A percentile compares a stretch with the other conserved stretches of the same genome.
Conservation (phyloP, 176 grass and related monocot species). For the Urochloa ruziziensis region DNA sequence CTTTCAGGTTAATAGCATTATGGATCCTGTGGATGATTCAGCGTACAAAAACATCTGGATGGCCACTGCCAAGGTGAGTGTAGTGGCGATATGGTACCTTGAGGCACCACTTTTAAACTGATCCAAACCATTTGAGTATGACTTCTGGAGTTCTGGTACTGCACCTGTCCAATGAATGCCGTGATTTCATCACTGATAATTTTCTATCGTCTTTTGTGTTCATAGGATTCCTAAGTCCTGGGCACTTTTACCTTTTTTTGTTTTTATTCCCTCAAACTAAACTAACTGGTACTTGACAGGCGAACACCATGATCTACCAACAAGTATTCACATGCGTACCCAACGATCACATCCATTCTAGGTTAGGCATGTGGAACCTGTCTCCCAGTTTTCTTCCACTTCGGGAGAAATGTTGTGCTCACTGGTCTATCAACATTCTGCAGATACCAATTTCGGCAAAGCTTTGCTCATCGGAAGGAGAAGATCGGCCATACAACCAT, state of each 20-base stretch:
- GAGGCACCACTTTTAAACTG: background rate
- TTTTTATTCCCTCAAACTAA: background rate
- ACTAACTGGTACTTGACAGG: slow-evolving; percentile 46
- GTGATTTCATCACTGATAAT: background rate
- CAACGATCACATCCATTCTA: slow-evolving; percentile 63
- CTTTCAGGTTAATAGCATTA: slow-evolving; percentile 59
- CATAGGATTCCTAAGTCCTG: background rate
- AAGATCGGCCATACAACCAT: slow-evolving; percentile 69
- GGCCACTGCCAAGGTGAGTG: slow-evolving; percentile 70
- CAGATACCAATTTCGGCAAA: slow-evolving; percentile 62
- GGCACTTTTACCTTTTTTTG: background rate
- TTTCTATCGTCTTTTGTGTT: background rate
- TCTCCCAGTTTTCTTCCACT: background rate
- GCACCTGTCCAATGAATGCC: background rate
- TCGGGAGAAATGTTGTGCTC: background rate
- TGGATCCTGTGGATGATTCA: slow-evolving; percentile 57
- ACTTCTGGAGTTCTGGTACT: background rate
- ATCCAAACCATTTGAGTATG: background rate
- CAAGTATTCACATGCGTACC: slow-evolving; percentile 72
- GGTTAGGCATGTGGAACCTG: slow-evolving; percentile 11
- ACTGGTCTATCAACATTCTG: slow-evolving; percentile 10
- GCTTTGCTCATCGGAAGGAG: slow-evolving; percentile 54
- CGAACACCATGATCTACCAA: slow-evolving; percentile 68
- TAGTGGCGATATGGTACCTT: background rate
- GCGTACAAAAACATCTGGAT: slow-evolving; percentile 73